Conservation (phyloP, 2,329 filamentous ascomycete species). For the Dothideomycetes sp. region DNA sequence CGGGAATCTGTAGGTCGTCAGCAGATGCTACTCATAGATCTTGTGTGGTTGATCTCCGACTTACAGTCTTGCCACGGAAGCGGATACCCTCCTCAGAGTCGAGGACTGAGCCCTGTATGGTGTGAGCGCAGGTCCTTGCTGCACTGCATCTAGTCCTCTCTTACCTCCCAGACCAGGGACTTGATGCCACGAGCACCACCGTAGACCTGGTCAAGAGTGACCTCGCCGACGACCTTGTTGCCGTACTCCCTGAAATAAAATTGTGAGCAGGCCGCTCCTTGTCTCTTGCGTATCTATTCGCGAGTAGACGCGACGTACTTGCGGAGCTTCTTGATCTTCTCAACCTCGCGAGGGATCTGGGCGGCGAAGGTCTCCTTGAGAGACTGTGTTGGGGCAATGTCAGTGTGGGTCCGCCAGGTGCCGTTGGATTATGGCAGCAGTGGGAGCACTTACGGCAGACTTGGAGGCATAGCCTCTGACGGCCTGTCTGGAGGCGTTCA, state of each 20-base stretch:
- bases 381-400: slow-evolving; percentile 48
- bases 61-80: slow-evolving; percentile 89
- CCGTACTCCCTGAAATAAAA: slow-evolving; percentile 66
- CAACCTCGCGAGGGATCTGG: slow-evolving; percentile 88
- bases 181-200: slow-evolving; percentile 99
- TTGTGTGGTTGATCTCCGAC: slow-evolving; percentile 14
- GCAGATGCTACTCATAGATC: not conserved
- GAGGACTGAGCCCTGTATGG: slow-evolving; percentile 69
- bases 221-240: slow-evolving; percentile 90
- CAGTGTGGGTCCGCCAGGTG: slow-evolving; percentile 6
- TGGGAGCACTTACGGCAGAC: slow-evolving; percentile 57
- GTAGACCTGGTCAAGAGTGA: slow-evolving; percentile 98
- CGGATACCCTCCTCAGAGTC: slow-evolving; percentile 98
- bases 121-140: slow-evolving; percentile 2
- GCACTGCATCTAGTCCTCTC: slow-evolving; percentile 10
- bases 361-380: slow-evolving; percentile 98
- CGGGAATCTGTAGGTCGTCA: slow-evolving; percentile 56
- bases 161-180: slow-evolving; percentile 88
- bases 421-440: slow-evolving; percentile 7
- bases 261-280: slow-evolving; percentile 11
- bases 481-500: slow-evolving; percentile 50
- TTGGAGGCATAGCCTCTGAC: slow-evolving; percentile 90
- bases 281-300: not conserved
- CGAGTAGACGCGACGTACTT: slow-evolving; percentile 60
- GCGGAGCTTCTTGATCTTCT: slow-evolving; percentile 97